A percentile compares a stretch with the other conserved stretches of the same genome.
These are phyloP conservation scores for Chaetomidium leptoderma DNA, from an alignment of 495 filamentous ascomycete genomes.

Conservation along the genomic window DNA sequence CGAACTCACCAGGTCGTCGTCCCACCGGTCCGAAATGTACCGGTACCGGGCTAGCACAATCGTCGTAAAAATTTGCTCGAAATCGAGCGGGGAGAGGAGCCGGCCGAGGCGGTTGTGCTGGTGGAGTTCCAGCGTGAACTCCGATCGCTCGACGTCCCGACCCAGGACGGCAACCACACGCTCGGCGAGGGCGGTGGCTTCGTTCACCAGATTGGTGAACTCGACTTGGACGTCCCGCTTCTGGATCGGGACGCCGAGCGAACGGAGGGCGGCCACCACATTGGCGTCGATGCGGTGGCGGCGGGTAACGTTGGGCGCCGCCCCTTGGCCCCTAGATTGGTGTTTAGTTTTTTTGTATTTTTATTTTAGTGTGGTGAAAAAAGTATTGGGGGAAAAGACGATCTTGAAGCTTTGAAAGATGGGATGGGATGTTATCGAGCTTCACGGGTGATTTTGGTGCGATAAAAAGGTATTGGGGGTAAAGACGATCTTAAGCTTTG, in stretches of 20 bases:
- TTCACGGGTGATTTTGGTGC: too few relatives aligned
- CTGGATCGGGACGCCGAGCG: slow-evolving; percentile 2
- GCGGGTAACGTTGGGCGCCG: not conserved
- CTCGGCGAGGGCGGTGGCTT: not conserved
- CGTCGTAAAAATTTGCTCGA: not conserved
- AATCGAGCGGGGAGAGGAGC: not conserved
- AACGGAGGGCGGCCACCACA: not conserved
- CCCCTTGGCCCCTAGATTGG: not conserved
- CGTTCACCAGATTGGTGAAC: not conserved
- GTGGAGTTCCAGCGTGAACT: not conserved
- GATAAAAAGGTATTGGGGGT: too few relatives aligned
- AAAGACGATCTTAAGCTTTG: too few relatives aligned
- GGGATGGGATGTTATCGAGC: too few relatives aligned
- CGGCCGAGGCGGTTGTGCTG: not conserved
- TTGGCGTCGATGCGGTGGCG: not conserved
- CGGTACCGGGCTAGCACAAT: slow-evolving; percentile 10
- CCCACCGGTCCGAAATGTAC: not conserved
- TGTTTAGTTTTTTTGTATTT: not conserved
- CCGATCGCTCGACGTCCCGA: slow-evolving; percentile 2
- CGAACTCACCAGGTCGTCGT: not conserved
- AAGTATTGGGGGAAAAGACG: too few relatives aligned
- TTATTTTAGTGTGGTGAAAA: too few relatives aligned
- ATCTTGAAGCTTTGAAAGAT: too few relatives aligned
- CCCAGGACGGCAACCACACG: not conserved
- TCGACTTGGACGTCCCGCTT: slow-evolving; percentile 4